Base-by-base conservation (phyloP, 345 rosid genomes). In the Pistacia integerrima region DNA sequence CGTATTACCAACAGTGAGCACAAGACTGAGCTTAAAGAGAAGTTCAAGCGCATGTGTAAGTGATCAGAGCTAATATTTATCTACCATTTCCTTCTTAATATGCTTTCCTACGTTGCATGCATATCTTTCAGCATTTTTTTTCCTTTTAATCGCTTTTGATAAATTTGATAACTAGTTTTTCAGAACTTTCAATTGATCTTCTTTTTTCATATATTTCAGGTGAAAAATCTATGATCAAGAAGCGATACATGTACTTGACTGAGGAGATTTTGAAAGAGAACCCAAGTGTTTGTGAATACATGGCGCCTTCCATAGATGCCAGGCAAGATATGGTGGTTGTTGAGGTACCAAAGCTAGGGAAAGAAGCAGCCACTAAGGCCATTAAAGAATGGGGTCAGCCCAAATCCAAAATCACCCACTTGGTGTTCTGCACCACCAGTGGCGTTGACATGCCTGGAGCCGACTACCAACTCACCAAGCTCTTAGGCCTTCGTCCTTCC, bases 401-500 rank as follows among this genome's bases (percentile, higher is more conserved):
- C 74, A 89, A 83, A 68, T 89, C 92, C 58, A 84, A 82, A 66
- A 84, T 89, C 74, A 89, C 92, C 20, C 92, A 89, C 64, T 48
- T 89, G 30, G 79, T 89, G 76, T 87, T 89, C 44, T 87, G 90
- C 85, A 89, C 92, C 25, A 79, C 87, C 1, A 84, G 88, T 13
- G 91, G 89, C 0, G 86, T 84, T 0, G 90, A 85, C 83, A 87
- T 89, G 90, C 90, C 92, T 2, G 90, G 92, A 1, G 88, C 85
- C 20, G 92, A 89, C 73, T 87, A 84, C 79, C 88, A 84, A 64
- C 90, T 89, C 75, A 81, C 89, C 59, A 89, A 89, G 76, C 88
- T 89, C 60, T 41, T 89, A 28, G 90, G 92, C 30, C 85, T 89
- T 12, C 85, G 87, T 48, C 85, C 91, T 1, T 80, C 86, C 0